These are phyloP conservation scores for Botryosphaeria dothidea DNA, from an alignment of 2,329 filamentous ascomycete species.

Conservation along the genomic window DNA sequence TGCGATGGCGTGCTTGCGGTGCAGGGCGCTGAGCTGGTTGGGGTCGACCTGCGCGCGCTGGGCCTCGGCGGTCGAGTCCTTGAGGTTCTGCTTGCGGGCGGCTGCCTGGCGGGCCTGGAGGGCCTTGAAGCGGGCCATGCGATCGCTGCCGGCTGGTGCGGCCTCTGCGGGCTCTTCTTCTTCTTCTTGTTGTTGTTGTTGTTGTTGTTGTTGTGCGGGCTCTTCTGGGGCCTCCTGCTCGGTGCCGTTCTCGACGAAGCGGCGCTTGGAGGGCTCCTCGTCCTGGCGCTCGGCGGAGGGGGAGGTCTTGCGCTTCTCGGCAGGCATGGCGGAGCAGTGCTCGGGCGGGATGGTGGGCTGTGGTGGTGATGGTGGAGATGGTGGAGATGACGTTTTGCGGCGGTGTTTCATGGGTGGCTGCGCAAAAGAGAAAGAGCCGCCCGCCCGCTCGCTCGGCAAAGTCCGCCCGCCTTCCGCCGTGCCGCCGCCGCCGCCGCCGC, in stretches of 20 bases:
- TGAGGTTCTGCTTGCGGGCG: constrained; percentile 18
- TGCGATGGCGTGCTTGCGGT: constrained; percentile 15
- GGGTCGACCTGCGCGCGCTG: constrained; percentile 27
- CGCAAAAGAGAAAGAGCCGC: too few species aligned
- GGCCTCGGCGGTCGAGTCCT: constrained; percentile 50
- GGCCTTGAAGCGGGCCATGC: constrained; percentile 6
- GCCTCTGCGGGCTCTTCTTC: neutral
- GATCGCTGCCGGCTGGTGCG: neutral
- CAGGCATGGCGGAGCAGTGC: constrained; percentile 5
- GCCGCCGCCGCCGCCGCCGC: too few species aligned
- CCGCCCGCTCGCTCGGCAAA: too few species aligned
- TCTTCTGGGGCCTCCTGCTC: neutral
- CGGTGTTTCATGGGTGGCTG: too few species aligned
- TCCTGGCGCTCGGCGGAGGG: constrained; percentile 30
- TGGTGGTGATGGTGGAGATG: too few species aligned
- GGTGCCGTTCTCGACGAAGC: constrained; percentile 27
- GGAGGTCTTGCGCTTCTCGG: constrained; percentile 38
- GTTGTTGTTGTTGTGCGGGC: too few species aligned
- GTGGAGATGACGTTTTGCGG: too few species aligned
- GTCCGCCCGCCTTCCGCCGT: too few species aligned
- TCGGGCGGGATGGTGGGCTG: too few species aligned
- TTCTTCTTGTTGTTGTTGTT: too few species aligned
- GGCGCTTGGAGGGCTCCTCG: constrained; percentile 35
- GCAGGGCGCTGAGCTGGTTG: constrained; percentile 65
- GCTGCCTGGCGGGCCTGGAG: constrained; percentile 18